These are phyloP conservation scores for Basipetospora chlamydospora DNA, from an alignment of 2,329 filamentous ascomycete species.

Conservation along the genomic window DNA sequence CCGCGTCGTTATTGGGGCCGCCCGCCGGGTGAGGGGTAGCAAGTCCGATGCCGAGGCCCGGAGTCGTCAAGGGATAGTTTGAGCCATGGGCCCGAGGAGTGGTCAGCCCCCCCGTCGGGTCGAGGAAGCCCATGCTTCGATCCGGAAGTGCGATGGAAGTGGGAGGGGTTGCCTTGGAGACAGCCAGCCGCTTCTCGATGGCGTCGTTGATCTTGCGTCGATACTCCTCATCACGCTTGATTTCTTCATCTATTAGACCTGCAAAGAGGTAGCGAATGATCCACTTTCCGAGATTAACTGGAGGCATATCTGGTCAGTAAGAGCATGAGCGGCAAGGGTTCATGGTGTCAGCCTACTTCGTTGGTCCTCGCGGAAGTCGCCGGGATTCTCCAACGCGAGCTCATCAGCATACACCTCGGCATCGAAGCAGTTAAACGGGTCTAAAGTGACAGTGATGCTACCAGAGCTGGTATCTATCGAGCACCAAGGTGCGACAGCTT, in stretches of 20 bases:
- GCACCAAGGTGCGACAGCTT: constrained; percentile 92
- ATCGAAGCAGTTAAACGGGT: constrained; percentile 94
- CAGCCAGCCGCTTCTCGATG: constrained; percentile 41
- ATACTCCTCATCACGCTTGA: constrained; percentile 62
- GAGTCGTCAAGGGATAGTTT: constrained; percentile 48
- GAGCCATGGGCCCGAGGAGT: constrained; percentile 52
- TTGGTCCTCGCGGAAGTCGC: constrained; percentile 83
- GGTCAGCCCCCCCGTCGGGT: constrained; percentile 29
- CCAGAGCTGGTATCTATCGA: constrained; percentile 88
- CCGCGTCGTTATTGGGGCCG: constrained; percentile 32
- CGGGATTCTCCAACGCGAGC: constrained; percentile 53
- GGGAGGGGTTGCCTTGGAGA: constrained; percentile 40
- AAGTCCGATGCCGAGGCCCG: constrained; percentile 63
- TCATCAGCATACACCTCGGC: constrained; percentile 96
- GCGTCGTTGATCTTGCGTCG: constrained; percentile 53
- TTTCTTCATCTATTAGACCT: constrained; percentile 78
- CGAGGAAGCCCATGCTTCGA: constrained; percentile 20
- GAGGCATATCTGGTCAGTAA: constrained; percentile 12
- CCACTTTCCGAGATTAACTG: constrained; percentile 95
- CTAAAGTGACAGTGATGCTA: constrained; percentile 75
- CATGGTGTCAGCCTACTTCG: constrained; percentile 47
- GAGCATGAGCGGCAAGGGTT: constrained; percentile 1
- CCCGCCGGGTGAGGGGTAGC: constrained; percentile 49
- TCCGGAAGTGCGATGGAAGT: constrained; percentile 37
- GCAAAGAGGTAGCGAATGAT: constrained; percentile 84